These are phyloP conservation scores for Claviceps sp. DNA, from an alignment of 2,329 filamentous ascomycete species.

Conservation along the genomic window DNA sequence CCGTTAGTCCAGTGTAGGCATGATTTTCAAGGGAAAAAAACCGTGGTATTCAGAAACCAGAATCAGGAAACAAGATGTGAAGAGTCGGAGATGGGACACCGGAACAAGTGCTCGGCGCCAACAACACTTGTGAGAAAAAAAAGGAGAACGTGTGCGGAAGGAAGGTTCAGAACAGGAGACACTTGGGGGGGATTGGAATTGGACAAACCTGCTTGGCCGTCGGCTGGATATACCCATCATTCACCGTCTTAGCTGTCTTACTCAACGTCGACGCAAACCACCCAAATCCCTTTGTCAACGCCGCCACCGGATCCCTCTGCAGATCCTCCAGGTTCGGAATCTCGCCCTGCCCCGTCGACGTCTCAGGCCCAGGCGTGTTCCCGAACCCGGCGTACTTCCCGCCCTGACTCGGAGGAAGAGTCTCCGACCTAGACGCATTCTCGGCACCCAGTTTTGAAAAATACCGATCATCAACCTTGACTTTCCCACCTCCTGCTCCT, in stretches of 20 bases:
- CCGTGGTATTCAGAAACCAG: not conserved
- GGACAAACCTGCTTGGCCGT: conserved; percentile 42
- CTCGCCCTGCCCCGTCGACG: conserved; percentile 27
- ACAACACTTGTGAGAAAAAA: too few species aligned
- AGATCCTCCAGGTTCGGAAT: conserved; percentile 72
- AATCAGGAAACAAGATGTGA: not conserved
- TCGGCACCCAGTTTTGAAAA: conserved; percentile 75
- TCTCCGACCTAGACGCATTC: conserved; percentile 63
- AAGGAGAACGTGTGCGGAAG: not conserved
- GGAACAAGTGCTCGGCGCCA: too few species aligned
- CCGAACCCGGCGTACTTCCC: conserved; percentile 91
- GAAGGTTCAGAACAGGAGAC: not conserved
- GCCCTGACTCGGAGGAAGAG: conserved; percentile 74
- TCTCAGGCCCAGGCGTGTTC: conserved; percentile 49
- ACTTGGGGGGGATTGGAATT: not conserved
- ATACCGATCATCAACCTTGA: conserved; percentile 70
- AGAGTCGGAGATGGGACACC: too few species aligned
- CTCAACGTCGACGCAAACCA: conserved; percentile 84
- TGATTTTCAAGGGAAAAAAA: too few species aligned
- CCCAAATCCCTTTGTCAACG: conserved; percentile 82
- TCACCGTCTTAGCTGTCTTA: conserved; percentile 83
- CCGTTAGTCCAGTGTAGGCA: not conserved
- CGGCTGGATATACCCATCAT: conserved; percentile 84
- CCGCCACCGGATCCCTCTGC: conserved; percentile 79
- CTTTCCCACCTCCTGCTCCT: conserved; percentile 24